Percentiles rank a stretch among this genome's conserved stretches.
Conservation (phyloP, 2,329 filamentous ascomycete genomes). For the Zymoseptoria passerinii region DNA sequence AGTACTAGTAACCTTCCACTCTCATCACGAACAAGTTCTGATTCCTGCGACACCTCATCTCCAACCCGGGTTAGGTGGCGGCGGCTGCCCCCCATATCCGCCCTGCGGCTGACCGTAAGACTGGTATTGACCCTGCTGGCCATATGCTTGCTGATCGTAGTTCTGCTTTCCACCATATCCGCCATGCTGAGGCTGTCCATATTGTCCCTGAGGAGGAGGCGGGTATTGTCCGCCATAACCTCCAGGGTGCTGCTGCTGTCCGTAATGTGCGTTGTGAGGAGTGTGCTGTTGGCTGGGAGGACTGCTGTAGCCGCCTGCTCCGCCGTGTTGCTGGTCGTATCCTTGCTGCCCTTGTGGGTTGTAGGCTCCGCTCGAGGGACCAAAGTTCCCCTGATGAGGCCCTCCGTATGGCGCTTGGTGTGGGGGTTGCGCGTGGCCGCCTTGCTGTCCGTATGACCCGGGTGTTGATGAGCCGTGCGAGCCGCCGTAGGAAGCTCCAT, state of each 20-base stretch:
- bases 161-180: conserved; percentile 9
- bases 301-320: conserved; percentile 13
- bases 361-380: conserved; percentile 8
- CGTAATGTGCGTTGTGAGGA: conserved; percentile 11
- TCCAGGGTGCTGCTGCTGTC: conserved; percentile 6
- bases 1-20: neutral
- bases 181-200: conserved; percentile 9
- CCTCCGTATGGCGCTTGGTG: conserved; percentile 8
- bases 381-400: conserved; percentile 4
- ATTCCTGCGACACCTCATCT: conserved; percentile 8
- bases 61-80: conserved; percentile 24
- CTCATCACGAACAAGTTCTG: neutral
- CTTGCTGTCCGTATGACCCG: conserved; percentile 15
- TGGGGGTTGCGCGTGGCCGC: conserved; percentile 15
- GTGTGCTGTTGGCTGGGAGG: conserved; percentile 12
- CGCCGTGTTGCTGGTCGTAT: conserved; percentile 18
- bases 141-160: conserved; percentile 7
- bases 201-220: conserved; percentile 8
- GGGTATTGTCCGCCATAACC: conserved; percentile 8
- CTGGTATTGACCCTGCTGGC: conserved; percentile 15
- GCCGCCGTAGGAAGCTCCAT: neutral
- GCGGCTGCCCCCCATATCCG: conserved; percentile 13
- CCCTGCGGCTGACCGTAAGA: conserved; percentile 12
- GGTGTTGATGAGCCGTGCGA: conserved; percentile 6
- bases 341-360: conserved; percentile 15